Percentiles rank a stretch among this genome's conserved stretches.
phyloP scores from a whole-genome alignment of 2,329 filamentous ascomycete genomes.

The Simplicillium sp. region DNA sequence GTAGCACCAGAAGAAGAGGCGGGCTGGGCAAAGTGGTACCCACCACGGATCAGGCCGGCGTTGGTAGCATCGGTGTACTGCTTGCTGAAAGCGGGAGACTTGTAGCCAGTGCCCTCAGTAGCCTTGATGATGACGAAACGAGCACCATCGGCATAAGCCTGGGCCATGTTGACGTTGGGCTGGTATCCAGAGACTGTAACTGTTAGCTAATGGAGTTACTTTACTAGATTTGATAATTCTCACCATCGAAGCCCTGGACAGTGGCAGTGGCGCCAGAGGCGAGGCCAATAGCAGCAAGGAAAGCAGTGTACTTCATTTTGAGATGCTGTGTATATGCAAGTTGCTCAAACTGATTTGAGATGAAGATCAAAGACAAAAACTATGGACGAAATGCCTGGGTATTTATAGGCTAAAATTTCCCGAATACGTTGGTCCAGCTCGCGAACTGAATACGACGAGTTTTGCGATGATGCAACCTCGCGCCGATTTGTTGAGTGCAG shows the following conservation, averaged over 20 bases:
- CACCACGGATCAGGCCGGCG: conserved; percentile 43
- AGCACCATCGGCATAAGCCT: conserved; percentile 26
- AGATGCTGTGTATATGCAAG: too few species aligned
- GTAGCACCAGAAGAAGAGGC: conserved; percentile 29
- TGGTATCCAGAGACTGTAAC: conserved; percentile 27
- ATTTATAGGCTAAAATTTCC: too few species aligned
- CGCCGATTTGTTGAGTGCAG: too few species aligned
- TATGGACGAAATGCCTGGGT: too few species aligned
- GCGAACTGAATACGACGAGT: too few species aligned
- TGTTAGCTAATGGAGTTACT: too few species aligned
- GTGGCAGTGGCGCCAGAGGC: conserved; percentile 12
- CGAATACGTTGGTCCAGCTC: too few species aligned
- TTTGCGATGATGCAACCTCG: too few species aligned
- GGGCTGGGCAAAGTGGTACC: conserved; percentile 46
- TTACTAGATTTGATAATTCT: too few species aligned
- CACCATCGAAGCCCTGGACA: conserved; percentile 27
- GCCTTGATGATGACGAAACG: conserved; percentile 39
- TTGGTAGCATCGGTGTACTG: conserved; percentile 40
- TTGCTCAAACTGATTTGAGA: conserved; percentile 2
- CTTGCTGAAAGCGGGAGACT: conserved; percentile 31
- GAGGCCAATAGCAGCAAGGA: conserved; percentile 2
- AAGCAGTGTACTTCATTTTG: conserved; percentile 7
- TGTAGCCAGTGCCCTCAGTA: conserved; percentile 40
- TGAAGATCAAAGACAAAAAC: conserved; percentile 7
- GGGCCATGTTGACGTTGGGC: conserved; percentile 23